phyloP scores from a whole-genome alignment of 1,284 basidiomycete species.

The Cerrena zonata region DNA sequence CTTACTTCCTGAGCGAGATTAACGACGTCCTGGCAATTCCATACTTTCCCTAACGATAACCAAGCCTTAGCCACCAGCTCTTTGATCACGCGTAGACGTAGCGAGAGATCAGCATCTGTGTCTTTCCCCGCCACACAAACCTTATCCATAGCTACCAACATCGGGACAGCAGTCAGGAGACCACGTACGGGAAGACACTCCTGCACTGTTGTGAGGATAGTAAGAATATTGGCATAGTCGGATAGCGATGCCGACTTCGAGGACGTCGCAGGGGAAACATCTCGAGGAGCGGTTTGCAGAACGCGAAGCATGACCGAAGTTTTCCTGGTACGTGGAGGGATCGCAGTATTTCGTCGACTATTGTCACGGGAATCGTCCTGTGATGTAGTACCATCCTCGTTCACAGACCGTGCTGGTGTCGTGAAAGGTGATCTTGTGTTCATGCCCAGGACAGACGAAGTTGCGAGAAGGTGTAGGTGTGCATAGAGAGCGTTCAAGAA shows the following conservation, averaged over 20 bases:
- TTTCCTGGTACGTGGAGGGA: slow-evolving; percentile 48
- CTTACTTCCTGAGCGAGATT: slow-evolving; percentile 54
- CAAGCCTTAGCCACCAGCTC: slow-evolving; percentile 65
- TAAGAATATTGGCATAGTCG: slow-evolving; percentile 75
- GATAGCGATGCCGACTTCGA: slow-evolving; percentile 53
- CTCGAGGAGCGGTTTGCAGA: slow-evolving; percentile 39
- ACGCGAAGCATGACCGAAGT: slow-evolving; percentile 47
- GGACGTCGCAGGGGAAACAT: slow-evolving; percentile 40
- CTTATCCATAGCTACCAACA: slow-evolving; percentile 73
- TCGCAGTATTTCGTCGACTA: slow-evolving; percentile 44
- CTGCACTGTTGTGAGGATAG: slow-evolving; percentile 65
- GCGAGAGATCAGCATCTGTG: slow-evolving; percentile 34
- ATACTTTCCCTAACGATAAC: slow-evolving; percentile 64
- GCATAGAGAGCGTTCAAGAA: slow-evolving; percentile 77
- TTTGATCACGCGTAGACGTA: slow-evolving; percentile 54
- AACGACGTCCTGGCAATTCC: slow-evolving; percentile 57
- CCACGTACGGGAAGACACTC: slow-evolving; percentile 68
- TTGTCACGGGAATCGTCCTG: slow-evolving; percentile 26
- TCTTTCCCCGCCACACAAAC: slow-evolving; percentile 42
- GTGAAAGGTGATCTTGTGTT: slow-evolving; percentile 28
- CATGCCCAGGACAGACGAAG: slow-evolving; percentile 55
- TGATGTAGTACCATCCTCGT: slow-evolving; percentile 10
- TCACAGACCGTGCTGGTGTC: slow-evolving; percentile 29
- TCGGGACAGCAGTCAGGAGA: slow-evolving; percentile 75
- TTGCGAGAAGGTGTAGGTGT: slow-evolving; percentile 73